Evolutionary conservation across 345 rosid species (phyloP).

Genomic region (Psidium friedrichsthalianum): DNA sequence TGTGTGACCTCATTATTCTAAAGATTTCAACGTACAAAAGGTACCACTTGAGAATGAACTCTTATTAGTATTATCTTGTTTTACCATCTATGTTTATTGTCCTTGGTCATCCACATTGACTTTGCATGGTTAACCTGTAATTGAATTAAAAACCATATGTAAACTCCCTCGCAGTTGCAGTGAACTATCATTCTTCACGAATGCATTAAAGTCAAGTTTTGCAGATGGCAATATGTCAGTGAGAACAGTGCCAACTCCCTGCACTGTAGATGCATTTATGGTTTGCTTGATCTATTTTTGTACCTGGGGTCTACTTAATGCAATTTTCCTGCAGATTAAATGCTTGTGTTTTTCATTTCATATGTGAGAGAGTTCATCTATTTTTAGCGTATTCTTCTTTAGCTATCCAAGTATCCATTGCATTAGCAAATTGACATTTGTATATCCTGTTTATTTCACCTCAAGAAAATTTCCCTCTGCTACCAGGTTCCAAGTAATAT

Average conservation of each 20-base stretch:
- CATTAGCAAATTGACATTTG: neutral
- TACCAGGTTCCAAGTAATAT: neutral
- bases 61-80: neutral
- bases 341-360: neutral
- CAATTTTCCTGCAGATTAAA: neutral
- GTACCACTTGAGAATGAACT: neutral
- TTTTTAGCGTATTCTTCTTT: neutral
- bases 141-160: neutral
- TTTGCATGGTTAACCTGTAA: neutral
- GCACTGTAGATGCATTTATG: neutral
- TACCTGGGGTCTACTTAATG: neutral
- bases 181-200: neutral
- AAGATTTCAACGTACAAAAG: neutral
- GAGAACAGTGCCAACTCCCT: neutral
- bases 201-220: neutral
- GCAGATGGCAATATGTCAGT: neutral
- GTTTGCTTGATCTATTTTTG: neutral
- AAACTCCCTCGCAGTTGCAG: neutral
- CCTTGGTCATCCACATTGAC: neutral
- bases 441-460: neutral
- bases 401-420: neutral
- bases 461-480: neutral
- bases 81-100: neutral
- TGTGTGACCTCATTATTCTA: neutral
- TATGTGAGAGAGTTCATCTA: neutral